Evolutionary conservation across 2,329 filamentous ascomycete species (phyloP).

Genomic region (Epichloe typhina): DNA sequence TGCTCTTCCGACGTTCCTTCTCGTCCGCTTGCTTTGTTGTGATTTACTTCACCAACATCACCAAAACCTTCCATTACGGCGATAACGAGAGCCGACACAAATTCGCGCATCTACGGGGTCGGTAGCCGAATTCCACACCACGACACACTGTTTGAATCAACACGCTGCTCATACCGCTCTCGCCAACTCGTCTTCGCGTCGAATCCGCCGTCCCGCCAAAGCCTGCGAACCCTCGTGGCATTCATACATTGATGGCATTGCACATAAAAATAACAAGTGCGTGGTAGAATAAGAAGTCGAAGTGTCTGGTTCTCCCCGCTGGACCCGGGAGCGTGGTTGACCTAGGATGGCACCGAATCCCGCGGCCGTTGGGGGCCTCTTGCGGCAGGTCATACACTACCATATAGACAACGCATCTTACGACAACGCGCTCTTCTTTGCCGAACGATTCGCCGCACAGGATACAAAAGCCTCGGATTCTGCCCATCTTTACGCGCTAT

Average conservation of each 20-base stretch:
- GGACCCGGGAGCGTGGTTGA: slow-evolving; percentile 5
- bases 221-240: slow-evolving; percentile 2
- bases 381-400: slow-evolving; percentile 50
- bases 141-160: not conserved
- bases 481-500: slow-evolving; percentile 70
- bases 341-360: slow-evolving; percentile 39
- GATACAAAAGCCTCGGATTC: slow-evolving; percentile 73
- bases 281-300: not conserved
- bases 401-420: slow-evolving; percentile 80
- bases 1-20: not conserved
- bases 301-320: not conserved
- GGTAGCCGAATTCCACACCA: not conserved
- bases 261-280: not conserved
- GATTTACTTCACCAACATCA: not conserved
- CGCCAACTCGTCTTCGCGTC: not conserved
- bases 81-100: not conserved
- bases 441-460: slow-evolving; percentile 72
- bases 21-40: not conserved
- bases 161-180: not conserved
- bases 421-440: slow-evolving; percentile 87
- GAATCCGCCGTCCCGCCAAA: not conserved
- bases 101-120: not conserved
- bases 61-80: too few species aligned
- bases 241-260: slow-evolving; percentile 1
- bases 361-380: slow-evolving; percentile 34